Evolutionary conservation across 257 asterid species (phyloP).

Genomic region (Voacanga thouarsii): DNA sequence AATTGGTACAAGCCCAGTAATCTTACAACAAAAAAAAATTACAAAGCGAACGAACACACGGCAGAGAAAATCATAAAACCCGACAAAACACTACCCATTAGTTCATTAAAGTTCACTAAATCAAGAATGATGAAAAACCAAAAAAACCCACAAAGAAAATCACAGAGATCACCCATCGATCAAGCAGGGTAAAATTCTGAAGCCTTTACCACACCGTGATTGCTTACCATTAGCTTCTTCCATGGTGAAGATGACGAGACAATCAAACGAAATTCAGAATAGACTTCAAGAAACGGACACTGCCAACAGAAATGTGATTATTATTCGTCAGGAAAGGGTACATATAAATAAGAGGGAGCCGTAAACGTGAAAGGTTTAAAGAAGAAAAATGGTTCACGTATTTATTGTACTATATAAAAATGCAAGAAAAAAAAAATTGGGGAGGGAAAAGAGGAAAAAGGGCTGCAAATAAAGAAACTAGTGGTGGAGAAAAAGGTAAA

Average conservation of each 20-base stretch:
- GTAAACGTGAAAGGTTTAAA: slow-evolving; percentile 4
- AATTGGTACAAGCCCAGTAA: neutral
- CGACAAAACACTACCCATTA: neutral
- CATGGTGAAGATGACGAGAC: slow-evolving; percentile 17
- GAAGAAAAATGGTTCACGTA: slow-evolving; percentile 20
- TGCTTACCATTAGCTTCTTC: slow-evolving; percentile 38
- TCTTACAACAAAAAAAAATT: neutral
- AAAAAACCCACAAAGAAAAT: neutral
- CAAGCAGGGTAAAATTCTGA: neutral
- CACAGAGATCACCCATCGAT: neutral
- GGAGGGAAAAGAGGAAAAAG: neutral
- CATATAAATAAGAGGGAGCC: neutral
- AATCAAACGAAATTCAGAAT: neutral
- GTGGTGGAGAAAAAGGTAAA: neutral
- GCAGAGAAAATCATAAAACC: neutral
- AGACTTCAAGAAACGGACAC: slow-evolving; percentile 1
- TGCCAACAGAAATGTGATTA: neutral
- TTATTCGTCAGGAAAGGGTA: neutral
- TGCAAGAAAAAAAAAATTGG: too few species aligned
- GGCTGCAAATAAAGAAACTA: neutral
- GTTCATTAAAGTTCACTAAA: neutral
- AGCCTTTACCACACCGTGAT: neutral
- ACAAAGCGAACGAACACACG: too few species aligned
- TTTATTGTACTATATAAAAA: neutral
- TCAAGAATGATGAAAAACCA: neutral